These are phyloP conservation scores for Termitomyces bulborhizus DNA, from an alignment of 768 basidiomycete genomes.

Conservation along the genomic window DNA sequence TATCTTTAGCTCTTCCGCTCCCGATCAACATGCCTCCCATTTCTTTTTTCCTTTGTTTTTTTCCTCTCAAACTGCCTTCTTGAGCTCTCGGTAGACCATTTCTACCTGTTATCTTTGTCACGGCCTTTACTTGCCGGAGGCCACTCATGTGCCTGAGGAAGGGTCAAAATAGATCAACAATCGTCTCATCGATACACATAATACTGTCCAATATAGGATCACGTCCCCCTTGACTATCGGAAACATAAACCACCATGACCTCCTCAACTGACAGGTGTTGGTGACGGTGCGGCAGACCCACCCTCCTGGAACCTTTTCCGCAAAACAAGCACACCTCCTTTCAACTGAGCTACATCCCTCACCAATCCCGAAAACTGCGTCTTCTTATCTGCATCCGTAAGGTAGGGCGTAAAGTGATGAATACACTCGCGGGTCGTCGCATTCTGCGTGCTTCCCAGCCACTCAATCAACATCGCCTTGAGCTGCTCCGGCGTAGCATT, in stretches of 20 bases:
- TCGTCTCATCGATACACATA: not conserved
- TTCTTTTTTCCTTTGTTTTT: not conserved
- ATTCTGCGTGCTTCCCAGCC: slow-evolving; percentile 63
- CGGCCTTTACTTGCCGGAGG: not conserved
- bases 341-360: slow-evolving; percentile 71
- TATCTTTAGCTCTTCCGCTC: not conserved
- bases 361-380: slow-evolving; percentile 71
- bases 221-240: not conserved
- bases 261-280: slow-evolving; percentile 7
- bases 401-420: slow-evolving; percentile 69
- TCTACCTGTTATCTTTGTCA: not conserved
- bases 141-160: not conserved
- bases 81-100: too few species aligned
- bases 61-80: too few species aligned
- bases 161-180: not conserved
- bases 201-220: not conserved
- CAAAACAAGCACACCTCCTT: slow-evolving; percentile 57
- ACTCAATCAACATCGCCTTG: slow-evolving; percentile 65
- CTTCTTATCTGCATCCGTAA: slow-evolving; percentile 67
- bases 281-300: slow-evolving; percentile 29
- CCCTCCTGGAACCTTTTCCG: slow-evolving; percentile 32
- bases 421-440: slow-evolving; percentile 78
- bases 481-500: slow-evolving; percentile 49
- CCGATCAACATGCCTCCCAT: not conserved
- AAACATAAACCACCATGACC: not conserved